Evolutionary conservation across 202 grass and related monocot species (phyloP), one percentile per base, ranked within the genome.

Genomic region (Carex arenaria): DNA sequence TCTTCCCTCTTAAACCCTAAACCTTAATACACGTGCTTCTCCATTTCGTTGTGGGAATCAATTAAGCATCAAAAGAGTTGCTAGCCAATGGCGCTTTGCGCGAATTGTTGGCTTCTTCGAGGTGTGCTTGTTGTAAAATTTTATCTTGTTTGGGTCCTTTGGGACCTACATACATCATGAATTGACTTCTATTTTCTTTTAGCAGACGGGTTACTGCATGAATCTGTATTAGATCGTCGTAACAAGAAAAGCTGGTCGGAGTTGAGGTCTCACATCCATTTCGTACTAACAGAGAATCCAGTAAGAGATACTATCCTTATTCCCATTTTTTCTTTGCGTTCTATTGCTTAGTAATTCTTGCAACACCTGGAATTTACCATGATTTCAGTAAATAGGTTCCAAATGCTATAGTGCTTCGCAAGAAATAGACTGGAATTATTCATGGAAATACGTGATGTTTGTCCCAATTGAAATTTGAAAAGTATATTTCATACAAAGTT

Each of bases 51-150:
- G 12, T 28, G 26, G 6, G 59, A 30, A 51, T 61, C 26, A 32
- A 28, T 7, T 77, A 23, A 38, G 30, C 78, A 51, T 59, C 56
- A 61, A 32, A 34, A 67, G 12, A 23, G 18, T 15, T 47, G 11
- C 23, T 32, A 55, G 6, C 20, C 42, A 36, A 88, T 88, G 86
- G 53, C 73, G 22, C 84, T 83, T 72, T 88, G 65, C 52, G 71
- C 86, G 14, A 73, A 73, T 80, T 78, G 63, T 23, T 88, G 51
- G 81, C 49, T 88, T 56, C 83, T 84, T 55, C 81, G 68, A 88
- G 86, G 86, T 88, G 10, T 51, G 23, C 64, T 31, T 67, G 17
- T 64, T 30, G 80, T 82, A 68, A 32, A 55, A 54, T 67, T 10
- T 53, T 51, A 17, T 82, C 26, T 53, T 53, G 3, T 19, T 82